Evolutionary conservation across 2,329 filamentous ascomycete species (phyloP), one percentile per base, ranked within the genome.

Genomic region (Sclerotinia subarctica): DNA sequence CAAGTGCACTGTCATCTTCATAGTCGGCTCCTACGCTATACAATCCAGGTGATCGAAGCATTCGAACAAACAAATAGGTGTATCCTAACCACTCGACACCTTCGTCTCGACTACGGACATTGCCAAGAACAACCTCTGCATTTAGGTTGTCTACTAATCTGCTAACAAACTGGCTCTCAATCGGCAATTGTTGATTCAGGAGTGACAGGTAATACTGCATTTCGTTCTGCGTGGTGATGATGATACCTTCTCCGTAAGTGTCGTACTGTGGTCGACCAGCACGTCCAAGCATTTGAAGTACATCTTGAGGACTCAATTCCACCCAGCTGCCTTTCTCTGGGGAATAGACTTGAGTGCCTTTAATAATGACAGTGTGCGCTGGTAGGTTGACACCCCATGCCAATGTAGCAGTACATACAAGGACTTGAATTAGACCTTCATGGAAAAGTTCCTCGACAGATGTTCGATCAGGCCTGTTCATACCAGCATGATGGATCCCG

Each of bases 21-120:
- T 98, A 99, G 75, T 99, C 96, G 15, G 94, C 89, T 5, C 95
- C 95, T 63, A 99, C 95, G 76, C 95, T 94, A 78, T 99, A 99
- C 17, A 99, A 82, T 0, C 93, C 94, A 47, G 95, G 95, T 2
- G 94, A 97, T 42, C 95, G 90, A 71, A 99, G 86, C 95, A 99
- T 99, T 62, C 95, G 91, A 66, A 99, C 93, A 76, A 97, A 99
- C 24, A 99, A 87, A 78, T 99, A 99, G 0, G 94, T 97, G 79
- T 99, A 99, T 17, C 95, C 94, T 46, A 99, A 86, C 95, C 95
- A 99, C 77, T 99, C 94, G n/a, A 99, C 95, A 73, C 91, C 95
- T 77, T 99, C 95, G 73, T 99, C 94, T 69, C 96, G 88, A 70
- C 85, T 94, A 67, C 94, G 89, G 35, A 99, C 87, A 75, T 97